Conservation (phyloP, 2,329 filamentous ascomycete species). For the Camillea tinctor region DNA sequence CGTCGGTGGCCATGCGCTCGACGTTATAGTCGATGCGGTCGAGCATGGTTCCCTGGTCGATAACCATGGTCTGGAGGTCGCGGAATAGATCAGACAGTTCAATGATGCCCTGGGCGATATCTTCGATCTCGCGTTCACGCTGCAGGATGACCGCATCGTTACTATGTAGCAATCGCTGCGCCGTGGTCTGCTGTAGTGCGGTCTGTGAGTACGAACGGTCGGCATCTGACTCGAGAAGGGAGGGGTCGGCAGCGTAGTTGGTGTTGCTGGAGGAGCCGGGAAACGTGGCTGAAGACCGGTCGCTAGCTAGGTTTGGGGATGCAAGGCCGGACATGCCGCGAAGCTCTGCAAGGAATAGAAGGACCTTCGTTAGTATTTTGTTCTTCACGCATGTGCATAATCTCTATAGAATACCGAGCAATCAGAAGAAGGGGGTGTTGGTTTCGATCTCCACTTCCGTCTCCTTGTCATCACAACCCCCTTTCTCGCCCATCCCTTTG, state of each 20-base stretch:
- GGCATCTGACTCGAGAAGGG: slow-evolving; percentile 87
- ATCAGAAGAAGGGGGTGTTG: not conserved
- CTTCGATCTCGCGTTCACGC: slow-evolving; percentile 93
- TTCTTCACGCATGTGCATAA: not conserved
- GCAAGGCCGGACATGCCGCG: slow-evolving; percentile 65
- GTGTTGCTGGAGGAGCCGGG: slow-evolving; percentile 35
- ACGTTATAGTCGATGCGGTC: slow-evolving; percentile 98
- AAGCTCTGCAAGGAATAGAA: slow-evolving; percentile 54
- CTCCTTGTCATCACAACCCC: not conserved
- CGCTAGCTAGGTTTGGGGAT: slow-evolving; percentile 42
- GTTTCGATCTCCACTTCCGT: not conserved
- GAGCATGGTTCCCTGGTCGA: slow-evolving; percentile 86
- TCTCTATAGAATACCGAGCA: not conserved
- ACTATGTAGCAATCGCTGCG: slow-evolving; percentile 62
- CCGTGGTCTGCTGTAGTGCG: slow-evolving; percentile 71
- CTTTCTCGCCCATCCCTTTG: not conserved
- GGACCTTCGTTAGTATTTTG: slow-evolving; percentile 19
- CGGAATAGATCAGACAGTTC: slow-evolving; percentile 96
- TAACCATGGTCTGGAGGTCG: slow-evolving; percentile 92
- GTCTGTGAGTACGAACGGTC: slow-evolving; percentile 91
- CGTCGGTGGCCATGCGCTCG: slow-evolving; percentile 88
- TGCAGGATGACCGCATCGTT: slow-evolving; percentile 86
- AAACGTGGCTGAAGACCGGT: slow-evolving; percentile 53
- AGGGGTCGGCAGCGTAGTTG: slow-evolving; percentile 74
- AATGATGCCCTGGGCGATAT: slow-evolving; percentile 97